Evolutionary conservation across 2,329 filamentous ascomycete genomes (phyloP).

Genomic region (Clonostachys solani): DNA sequence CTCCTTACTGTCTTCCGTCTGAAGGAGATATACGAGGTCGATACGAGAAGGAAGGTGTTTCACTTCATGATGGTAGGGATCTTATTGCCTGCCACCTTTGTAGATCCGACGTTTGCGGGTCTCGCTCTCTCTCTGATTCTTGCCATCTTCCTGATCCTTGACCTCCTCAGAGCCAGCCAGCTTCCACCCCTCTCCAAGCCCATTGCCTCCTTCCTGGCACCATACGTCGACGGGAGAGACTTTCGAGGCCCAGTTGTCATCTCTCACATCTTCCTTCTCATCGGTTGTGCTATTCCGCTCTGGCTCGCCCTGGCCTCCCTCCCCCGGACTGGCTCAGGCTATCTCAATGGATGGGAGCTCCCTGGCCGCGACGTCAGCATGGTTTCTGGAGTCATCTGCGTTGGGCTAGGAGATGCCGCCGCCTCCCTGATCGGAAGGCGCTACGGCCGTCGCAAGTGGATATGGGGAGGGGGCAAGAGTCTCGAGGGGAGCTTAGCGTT

Average conservation of each 20-base stretch:
- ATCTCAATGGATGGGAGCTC: slow-evolving; percentile 72
- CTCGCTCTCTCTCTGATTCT: slow-evolving; percentile 78
- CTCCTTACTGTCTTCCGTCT: slow-evolving; percentile 72
- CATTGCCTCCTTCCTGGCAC: slow-evolving; percentile 80
- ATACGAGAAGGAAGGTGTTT: slow-evolving; percentile 94
- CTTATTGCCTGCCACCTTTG: slow-evolving; percentile 80
- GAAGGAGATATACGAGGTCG: slow-evolving; percentile 78
- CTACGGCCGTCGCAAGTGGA: slow-evolving; percentile 85
- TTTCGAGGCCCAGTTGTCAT: slow-evolving; percentile 92
- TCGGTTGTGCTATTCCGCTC: slow-evolving; percentile 90
- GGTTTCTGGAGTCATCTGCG: slow-evolving; percentile 88
- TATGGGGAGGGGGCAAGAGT: slow-evolving; percentile 95
- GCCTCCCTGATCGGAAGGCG: slow-evolving; percentile 85
- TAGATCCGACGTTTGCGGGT: slow-evolving; percentile 81
- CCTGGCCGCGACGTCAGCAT: slow-evolving; percentile 75
- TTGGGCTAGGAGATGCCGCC: slow-evolving; percentile 91
- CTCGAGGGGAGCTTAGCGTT: slow-evolving; percentile 86
- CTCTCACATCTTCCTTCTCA: slow-evolving; percentile 90
- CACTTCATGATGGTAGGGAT: slow-evolving; percentile 98
- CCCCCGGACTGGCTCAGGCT: slow-evolving; percentile 47
- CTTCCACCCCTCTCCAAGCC: slow-evolving; percentile 85
- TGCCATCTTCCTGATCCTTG: slow-evolving; percentile 80
- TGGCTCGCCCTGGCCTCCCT: slow-evolving; percentile 81
- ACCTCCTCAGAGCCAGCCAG: slow-evolving; percentile 85
- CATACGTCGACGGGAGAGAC: slow-evolving; percentile 92